A percentile compares a stretch with the other conserved stretches of the same genome.
phyloP scores from a whole-genome alignment of 139 green algal genomes.

The Yamagishiella unicocca region DNA sequence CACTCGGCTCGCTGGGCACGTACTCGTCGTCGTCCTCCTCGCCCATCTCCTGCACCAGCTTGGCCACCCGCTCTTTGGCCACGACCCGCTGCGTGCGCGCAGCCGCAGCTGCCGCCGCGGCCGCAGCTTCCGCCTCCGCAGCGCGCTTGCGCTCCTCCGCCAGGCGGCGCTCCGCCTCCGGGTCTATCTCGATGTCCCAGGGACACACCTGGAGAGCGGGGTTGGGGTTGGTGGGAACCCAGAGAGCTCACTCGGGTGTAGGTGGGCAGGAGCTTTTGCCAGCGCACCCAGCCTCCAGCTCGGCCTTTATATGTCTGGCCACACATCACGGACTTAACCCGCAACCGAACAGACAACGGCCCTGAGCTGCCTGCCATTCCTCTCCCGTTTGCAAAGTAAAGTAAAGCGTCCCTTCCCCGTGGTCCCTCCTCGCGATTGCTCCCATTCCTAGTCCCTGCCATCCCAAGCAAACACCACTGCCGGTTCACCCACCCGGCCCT shows the following conservation, averaged over 20 bases:
- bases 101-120: conserved; percentile 26
- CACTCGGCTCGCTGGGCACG: conserved; percentile 23
- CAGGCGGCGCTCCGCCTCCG: conserved; percentile 69
- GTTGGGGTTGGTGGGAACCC: background rate
- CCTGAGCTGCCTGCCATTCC: too few species aligned
- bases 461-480: conserved; percentile 8
- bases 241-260: too few species aligned
- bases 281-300: too few species aligned
- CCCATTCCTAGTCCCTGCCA: background rate
- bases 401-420: too few species aligned
- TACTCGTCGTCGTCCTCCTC: conserved; percentile 50
- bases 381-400: too few species aligned
- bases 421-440: too few species aligned
- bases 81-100: conserved; percentile 54
- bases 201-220: conserved; percentile 73
- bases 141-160: conserved; percentile 45
- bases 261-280: too few species aligned
- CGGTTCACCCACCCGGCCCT: conserved; percentile 22
- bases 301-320: too few species aligned
- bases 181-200: conserved; percentile 89
- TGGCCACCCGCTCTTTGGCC: conserved; percentile 44
- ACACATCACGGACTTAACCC: too few species aligned
- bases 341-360: too few species aligned
- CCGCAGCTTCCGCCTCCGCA: conserved; percentile 21
- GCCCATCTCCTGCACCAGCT: conserved; percentile 42